These are phyloP conservation scores for Areca catechu DNA, from an alignment of 176 grass and related monocot genomes.

Conservation along the genomic window DNA sequence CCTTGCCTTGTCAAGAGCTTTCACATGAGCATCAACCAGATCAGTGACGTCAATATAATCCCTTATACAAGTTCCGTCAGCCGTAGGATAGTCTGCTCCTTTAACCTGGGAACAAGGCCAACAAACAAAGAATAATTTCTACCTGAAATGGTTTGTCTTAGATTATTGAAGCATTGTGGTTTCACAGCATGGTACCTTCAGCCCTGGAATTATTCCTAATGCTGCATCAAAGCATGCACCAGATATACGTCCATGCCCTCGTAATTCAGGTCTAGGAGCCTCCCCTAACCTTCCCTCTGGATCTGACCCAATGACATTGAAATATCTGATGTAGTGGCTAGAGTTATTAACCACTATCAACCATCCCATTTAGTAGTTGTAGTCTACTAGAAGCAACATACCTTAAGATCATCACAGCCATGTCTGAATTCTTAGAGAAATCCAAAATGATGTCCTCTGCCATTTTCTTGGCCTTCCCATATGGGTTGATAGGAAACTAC, in stretches of 20 bases:
- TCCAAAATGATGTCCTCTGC: conserved; percentile 95
- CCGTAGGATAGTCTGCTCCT: conserved; percentile 57
- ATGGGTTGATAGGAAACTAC: conserved; percentile 89
- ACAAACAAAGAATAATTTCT: background rate
- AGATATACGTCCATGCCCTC: conserved; percentile 86
- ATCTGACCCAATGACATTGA: conserved; percentile 94
- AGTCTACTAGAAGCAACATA: conserved; percentile 12
- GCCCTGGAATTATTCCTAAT: conserved; percentile 54
- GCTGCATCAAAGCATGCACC: conserved; percentile 89
- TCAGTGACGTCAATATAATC: conserved; percentile 99
- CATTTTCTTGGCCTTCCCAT: conserved; percentile 99
- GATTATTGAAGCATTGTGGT: no score
- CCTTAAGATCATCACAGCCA: conserved; percentile 99
- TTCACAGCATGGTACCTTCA: conserved; percentile 36
- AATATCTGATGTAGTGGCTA: conserved; percentile 46
- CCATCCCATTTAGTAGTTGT: no score
- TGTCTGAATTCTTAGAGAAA: conserved; percentile 72
- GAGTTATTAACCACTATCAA: no score
- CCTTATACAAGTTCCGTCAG: conserved; percentile 79
- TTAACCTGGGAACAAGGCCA: conserved; percentile 38
- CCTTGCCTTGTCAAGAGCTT: conserved; percentile 73
- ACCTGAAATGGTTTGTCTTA: background rate
- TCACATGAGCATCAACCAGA: conserved; percentile 98
- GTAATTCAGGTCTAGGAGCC: conserved; percentile 81
- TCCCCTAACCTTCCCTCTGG: conserved; percentile 76